Conservation (phyloP, 2,329 filamentous ascomycete species). For the Colletotrichum orbiculare region DNA sequence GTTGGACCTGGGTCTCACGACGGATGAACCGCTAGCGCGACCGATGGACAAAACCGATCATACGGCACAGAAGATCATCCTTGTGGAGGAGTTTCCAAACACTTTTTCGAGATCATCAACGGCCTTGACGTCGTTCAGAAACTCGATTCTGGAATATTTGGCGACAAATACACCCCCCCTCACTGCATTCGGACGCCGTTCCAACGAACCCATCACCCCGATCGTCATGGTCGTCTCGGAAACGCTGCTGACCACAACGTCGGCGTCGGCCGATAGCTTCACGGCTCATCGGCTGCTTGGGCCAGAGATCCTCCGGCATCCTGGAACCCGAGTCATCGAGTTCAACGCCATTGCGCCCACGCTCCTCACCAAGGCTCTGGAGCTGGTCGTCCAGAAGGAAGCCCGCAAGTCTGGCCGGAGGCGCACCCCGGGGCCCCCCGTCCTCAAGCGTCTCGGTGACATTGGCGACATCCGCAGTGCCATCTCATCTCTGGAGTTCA, state of each 20-base stretch:
- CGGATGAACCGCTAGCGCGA: neutral
- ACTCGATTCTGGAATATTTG: constrained; percentile 79
- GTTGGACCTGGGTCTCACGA: constrained; percentile 60
- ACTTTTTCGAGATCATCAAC: constrained; percentile 75
- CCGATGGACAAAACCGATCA: constrained; percentile 34
- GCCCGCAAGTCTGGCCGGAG: constrained; percentile 80
- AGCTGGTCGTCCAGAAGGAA: constrained; percentile 86
- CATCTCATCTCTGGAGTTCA: constrained; percentile 90
- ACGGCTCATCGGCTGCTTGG: constrained; percentile 92
- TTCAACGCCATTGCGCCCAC: constrained; percentile 95
- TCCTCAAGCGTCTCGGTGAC: constrained; percentile 83
- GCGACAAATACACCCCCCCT: constrained; percentile 72
- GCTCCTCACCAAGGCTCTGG: constrained; percentile 84
- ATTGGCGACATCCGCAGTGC: constrained; percentile 93
- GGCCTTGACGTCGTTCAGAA: constrained; percentile 77
- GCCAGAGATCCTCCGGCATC: constrained; percentile 84
- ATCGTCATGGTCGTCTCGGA: constrained; percentile 93
- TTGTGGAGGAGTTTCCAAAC: constrained; percentile 86
- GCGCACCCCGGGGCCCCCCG: constrained; percentile 79
- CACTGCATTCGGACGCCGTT: constrained; percentile 56
- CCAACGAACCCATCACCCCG: constrained; percentile 68
- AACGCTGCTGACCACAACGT: constrained; percentile 85
- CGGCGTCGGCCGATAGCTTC: constrained; percentile 88
- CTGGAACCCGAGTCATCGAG: constrained; percentile 82
- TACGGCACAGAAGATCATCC: constrained; percentile 66